Percentiles rank a stretch among this genome's conserved stretches.
These are phyloP conservation scores for Climacium dendroides DNA, from an alignment of 225 moss, liverwort and hornwort genomes.

Conservation along the genomic window DNA sequence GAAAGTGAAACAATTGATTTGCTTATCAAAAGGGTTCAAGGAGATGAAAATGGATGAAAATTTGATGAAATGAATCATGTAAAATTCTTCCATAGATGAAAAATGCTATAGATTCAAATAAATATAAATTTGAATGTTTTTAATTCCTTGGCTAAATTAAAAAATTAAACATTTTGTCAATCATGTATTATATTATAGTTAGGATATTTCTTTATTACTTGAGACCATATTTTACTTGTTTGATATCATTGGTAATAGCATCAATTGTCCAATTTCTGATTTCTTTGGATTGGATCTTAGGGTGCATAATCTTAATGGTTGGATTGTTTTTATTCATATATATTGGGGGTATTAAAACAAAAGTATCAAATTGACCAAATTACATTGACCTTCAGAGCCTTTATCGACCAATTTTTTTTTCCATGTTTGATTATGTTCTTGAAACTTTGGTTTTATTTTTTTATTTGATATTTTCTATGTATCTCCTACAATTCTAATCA, in stretches of 20 bases:
- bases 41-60: neutral
- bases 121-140: neutral
- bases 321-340: neutral
- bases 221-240: too few species aligned
- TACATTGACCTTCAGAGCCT: neutral
- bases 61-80: neutral
- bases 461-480: neutral
- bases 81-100: neutral
- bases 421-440: neutral
- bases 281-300: neutral
- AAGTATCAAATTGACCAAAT: neutral
- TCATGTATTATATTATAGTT: neutral
- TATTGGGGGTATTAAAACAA: neutral
- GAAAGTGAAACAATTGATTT: neutral
- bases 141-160: neutral
- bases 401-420: neutral
- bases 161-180: neutral
- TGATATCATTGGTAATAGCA: neutral
- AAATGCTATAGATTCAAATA: neutral
- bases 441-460: neutral
- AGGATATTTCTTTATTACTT: too few species aligned
- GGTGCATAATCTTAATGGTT: neutral
- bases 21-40: neutral
- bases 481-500: neutral
- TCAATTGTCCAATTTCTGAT: too few species aligned